These are phyloP conservation scores for Ustilago bromivora DNA, from an alignment of 1,284 basidiomycete species.

Conservation along the genomic window DNA sequence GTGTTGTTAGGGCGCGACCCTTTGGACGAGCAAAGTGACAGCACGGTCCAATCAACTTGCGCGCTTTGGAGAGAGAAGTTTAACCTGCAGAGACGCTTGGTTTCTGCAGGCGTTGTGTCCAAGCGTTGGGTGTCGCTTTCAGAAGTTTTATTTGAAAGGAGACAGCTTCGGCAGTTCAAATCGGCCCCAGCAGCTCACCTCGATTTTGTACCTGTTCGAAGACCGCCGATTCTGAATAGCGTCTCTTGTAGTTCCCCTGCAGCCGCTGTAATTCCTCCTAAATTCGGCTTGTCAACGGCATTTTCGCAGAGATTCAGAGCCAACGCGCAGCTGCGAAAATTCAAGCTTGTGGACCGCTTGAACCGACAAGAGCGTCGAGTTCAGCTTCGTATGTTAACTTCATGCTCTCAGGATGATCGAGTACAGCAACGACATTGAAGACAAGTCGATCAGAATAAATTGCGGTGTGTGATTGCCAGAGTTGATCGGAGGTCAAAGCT, in stretches of 20 bases:
- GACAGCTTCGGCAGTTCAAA: no score
- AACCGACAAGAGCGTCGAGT: slow-evolving; percentile 14
- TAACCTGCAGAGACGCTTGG: neutral
- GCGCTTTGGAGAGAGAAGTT: slow-evolving; percentile 28
- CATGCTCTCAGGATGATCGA: neutral
- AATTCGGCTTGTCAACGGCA: slow-evolving; percentile 17
- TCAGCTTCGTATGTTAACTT: slow-evolving; percentile 1
- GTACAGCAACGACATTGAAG: neutral
- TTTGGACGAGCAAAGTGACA: neutral
- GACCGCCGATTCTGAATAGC: slow-evolving; percentile 17
- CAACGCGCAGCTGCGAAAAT: neutral
- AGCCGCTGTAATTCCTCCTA: slow-evolving; percentile 34
- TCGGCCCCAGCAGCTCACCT: neutral
- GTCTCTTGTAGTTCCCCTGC: slow-evolving; percentile 15
- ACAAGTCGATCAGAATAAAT: neutral
- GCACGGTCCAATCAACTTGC: slow-evolving; percentile 47
- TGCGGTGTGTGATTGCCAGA: neutral
- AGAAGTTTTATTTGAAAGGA: neutral
- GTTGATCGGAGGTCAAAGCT: slow-evolving; percentile 8
- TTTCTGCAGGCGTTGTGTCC: no score
- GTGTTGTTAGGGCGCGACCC: neutral
- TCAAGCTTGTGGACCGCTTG: slow-evolving; percentile 16
- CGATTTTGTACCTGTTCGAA: slow-evolving; percentile 10
- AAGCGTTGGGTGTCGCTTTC: neutral
- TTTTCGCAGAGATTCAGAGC: no score